Evolutionary conservation across 1,284 basidiomycete species (phyloP), one percentile per base, ranked within the genome.

Genomic region (Hymenochaete sp.): DNA sequence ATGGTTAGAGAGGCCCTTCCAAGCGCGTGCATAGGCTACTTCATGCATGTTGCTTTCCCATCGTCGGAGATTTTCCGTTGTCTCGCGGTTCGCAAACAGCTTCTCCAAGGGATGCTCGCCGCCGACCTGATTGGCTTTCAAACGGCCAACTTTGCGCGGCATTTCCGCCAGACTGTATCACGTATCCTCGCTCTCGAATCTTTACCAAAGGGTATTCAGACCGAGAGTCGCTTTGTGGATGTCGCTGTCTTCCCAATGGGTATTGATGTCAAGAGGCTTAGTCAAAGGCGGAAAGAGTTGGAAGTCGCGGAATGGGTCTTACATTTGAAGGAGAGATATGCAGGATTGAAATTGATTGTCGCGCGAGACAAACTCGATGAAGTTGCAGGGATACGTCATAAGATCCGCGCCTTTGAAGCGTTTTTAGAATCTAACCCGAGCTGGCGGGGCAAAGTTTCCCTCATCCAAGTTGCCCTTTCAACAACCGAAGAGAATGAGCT

Each of bases 171-270:
- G 68, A 91, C 88, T 0, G 86, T 90, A 43, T 79, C 77, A 49
- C 77, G 90, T 1, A 90, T 93, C 41, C 65, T 92, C 56, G 71
- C 81, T 2, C 77, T 82, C 39, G 89, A 92, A 58, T 83, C 88
- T 0, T 66, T 90, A 21, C 89, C 90, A 4, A 85, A 87, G 55
- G 89, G 88, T 1, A 82, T 93, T 41, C 81, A 86, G 58, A 65
- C 81, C 13, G 48, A 47, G 8, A 66, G 64, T 45, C 67, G 77
- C 3, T 90, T 92, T 55, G 82, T 91, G 32, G 84, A 89, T 53
- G 86, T 92, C 4, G 82, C 82, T 0, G 84, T 87, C 11, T 90
- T 91, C 62, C 86, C 89, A 0, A 91, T 93, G 76, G 90, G 90
- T 3, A 91, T 93, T 51, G 90, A 92, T 56, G 86, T 91, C 13